Evolutionary conservation across 2,329 filamentous ascomycete genomes (phyloP), one percentile per base, ranked within the genome.

Genomic region (Fusarium veterinarium): DNA sequence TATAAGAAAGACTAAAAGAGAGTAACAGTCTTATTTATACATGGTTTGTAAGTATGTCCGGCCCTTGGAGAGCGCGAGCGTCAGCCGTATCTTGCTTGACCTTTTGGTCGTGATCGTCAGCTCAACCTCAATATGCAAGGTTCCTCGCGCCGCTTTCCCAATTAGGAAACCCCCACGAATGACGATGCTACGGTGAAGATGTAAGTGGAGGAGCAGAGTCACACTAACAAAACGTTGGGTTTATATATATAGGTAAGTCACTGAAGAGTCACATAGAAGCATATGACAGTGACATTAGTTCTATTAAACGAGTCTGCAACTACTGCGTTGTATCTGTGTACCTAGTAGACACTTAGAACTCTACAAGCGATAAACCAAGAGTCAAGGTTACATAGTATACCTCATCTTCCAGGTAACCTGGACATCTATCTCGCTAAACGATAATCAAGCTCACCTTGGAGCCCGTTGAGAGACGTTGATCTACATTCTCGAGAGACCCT

Each of bases 121-220:
- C 41, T 49, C 30, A 49, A 48, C 45, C 8, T 53, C 23, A 9
- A 61, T 37, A 20, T 55, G 31, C 65, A 70, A 45, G 66, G 66
- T 65, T 70, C 40, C 49, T 70, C 66, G 67, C 60, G 67, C 28
- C 37, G 35, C 67, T 66, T 72, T 65, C 69, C 64, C 51, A 55
- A 72, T 68, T 61, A 46, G 64, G 69, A 65, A 72, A 68, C 38
- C 23, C 45, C 28, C 56, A 69, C 68, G 64, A 65, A 45, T 65
- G 45, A 41, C 44, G 35, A 63, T 56, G 25, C 30, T 8, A 44
- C 44, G 17, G 33, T 52, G 28, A 35, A 40, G 35, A 48, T 60
- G 25, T 60, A 60, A 61, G 55, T 45, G 17, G 30, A 19, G 30
- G 23, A 28, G 35, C 17, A 31, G 28, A 30, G 11, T 6, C 16